Percentiles rank a stretch among this genome's conserved stretches.
phyloP scores from a whole-genome alignment of 2,329 filamentous ascomycete genomes.

The Pseudocercospora eumusae region DNA sequence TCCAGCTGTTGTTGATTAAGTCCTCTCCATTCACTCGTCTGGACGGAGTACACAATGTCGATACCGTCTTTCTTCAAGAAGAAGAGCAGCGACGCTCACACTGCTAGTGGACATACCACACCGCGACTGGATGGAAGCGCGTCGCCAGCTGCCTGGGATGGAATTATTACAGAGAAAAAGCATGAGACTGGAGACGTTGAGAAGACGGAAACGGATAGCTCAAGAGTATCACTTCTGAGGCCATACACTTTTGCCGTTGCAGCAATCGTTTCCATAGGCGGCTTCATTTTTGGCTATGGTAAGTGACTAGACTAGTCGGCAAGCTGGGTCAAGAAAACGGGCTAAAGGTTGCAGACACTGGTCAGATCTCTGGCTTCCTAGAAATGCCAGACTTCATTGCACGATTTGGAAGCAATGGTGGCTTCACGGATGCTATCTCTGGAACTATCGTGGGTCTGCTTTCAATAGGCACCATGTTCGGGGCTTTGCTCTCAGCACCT shows the following conservation, averaged over 20 bases:
- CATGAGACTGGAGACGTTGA: slow-evolving; percentile 26
- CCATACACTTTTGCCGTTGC: slow-evolving; percentile 39
- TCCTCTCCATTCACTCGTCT: background rate
- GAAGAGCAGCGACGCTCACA: background rate
- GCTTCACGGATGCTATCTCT: slow-evolving; percentile 61
- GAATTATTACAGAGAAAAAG: slow-evolving; percentile 8
- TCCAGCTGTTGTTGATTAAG: slow-evolving; percentile 11
- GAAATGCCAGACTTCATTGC: slow-evolving; percentile 58
- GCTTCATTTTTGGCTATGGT: slow-evolving; percentile 44
- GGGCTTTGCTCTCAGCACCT: slow-evolving; percentile 60
- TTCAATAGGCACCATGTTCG: slow-evolving; percentile 61
- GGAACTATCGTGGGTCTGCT: slow-evolving; percentile 64
- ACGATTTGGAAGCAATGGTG: slow-evolving; percentile 48
- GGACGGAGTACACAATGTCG: background rate
- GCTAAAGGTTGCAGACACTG: slow-evolving; percentile 50
- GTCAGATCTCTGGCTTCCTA: slow-evolving; percentile 64
- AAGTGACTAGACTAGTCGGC: slow-evolving; percentile 31
- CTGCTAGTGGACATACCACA: slow-evolving; percentile 15
- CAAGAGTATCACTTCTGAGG: slow-evolving; percentile 30
- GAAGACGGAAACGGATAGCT: slow-evolving; percentile 29
- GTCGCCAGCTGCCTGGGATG: background rate
- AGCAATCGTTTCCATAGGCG: slow-evolving; percentile 42
- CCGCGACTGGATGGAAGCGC: slow-evolving; percentile 15
- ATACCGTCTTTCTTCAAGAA: slow-evolving; percentile 3
- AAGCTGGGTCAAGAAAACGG: background rate